Evolutionary conservation across 148 eudicot species (phyloP), one percentile per base, ranked within the genome.

Genomic region (Rhododendron henanense): DNA sequence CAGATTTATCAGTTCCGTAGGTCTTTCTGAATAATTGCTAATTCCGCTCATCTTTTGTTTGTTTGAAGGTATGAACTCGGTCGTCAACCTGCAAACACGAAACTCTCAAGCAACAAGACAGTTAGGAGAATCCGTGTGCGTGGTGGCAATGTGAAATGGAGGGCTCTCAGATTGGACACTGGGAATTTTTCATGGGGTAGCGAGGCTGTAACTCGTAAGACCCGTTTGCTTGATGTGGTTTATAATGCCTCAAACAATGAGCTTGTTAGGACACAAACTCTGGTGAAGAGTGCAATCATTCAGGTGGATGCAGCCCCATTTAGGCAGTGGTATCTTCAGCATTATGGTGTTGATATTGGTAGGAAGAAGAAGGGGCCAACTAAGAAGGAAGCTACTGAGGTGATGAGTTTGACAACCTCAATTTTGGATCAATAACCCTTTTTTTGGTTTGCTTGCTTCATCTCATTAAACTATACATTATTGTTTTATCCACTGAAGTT

Each of bases 111-210:
- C 89, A 88, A 88, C 85, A 88, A 88, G 83, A 88, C 90, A 44
- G 90, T 88, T 10, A 82, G 90, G 81, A 85, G 90, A 78, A 65
- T 88, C 59, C 79, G 87, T 33, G 90, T 88, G 35, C 65, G 87
- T 31, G 90, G 90, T 31, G 90, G 90, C 80, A 85, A 88, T 82
- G 87, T 88, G 67, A 88, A 88, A 78, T 88, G 90, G 90, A 79
- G 90, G 31, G 90, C 90, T 31, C 78, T 88, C 75, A 82, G 90
- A 33, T 77, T 88, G 85, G 87, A 88, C 44, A 88, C 90, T 76
- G 90, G 90, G 44, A 88, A 88, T 84, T 88, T 82, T 67, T 88
- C 87, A 8, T 88, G 87, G 90, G 90, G 87, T 59, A 88, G 90
- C 79, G 90, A 88, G 82, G 90, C 87, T 77, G 85, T 88, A 8